Conservation (phyloP, 805 yeast genomes). For the Lipomyces japonicus region DNA sequence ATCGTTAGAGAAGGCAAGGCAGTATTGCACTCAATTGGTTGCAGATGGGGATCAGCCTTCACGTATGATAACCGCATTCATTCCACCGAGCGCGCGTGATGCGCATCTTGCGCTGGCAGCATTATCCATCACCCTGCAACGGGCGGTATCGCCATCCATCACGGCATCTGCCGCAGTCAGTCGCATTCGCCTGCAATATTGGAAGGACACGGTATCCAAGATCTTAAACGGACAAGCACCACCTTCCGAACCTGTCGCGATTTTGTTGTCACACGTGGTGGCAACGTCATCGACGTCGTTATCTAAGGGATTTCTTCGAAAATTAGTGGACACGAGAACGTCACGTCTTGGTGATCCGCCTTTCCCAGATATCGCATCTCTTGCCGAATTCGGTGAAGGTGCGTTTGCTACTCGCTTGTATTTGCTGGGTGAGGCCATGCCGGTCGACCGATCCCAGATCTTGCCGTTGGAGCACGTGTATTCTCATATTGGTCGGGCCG, state of each 20-base stretch:
- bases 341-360: slow-evolving; percentile 49
- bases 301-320: slow-evolving; percentile 54
- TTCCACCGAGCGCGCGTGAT: slow-evolving; percentile 62
- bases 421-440: slow-evolving; percentile 53
- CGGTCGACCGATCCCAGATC: slow-evolving; percentile 9
- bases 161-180: slow-evolving; percentile 46
- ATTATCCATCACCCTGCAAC: slow-evolving; percentile 36
- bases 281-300: slow-evolving; percentile 32
- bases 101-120: slow-evolving; percentile 62
- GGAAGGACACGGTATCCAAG: slow-evolving; percentile 60
- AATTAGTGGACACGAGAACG: slow-evolving; percentile 56
- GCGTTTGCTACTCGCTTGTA: slow-evolving; percentile 71
- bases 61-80: slow-evolving; percentile 59
- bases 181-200: slow-evolving; percentile 60
- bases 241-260: slow-evolving; percentile 61
- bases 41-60: slow-evolving; percentile 33
- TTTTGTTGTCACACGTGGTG: slow-evolving; percentile 52
- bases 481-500: slow-evolving; percentile 80
- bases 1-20: slow-evolving; percentile 11
- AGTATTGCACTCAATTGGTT: slow-evolving; percentile 11
- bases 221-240: slow-evolving; percentile 40
- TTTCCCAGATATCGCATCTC: slow-evolving; percentile 50
- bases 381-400: slow-evolving; percentile 79
- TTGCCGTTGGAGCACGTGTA: slow-evolving; percentile 41
- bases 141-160: slow-evolving; percentile 31